Percentiles rank a stretch among this genome's conserved stretches.
phyloP scores from a whole-genome alignment of 2,329 filamentous ascomycete species.

The Sclerotinia borealis region DNA sequence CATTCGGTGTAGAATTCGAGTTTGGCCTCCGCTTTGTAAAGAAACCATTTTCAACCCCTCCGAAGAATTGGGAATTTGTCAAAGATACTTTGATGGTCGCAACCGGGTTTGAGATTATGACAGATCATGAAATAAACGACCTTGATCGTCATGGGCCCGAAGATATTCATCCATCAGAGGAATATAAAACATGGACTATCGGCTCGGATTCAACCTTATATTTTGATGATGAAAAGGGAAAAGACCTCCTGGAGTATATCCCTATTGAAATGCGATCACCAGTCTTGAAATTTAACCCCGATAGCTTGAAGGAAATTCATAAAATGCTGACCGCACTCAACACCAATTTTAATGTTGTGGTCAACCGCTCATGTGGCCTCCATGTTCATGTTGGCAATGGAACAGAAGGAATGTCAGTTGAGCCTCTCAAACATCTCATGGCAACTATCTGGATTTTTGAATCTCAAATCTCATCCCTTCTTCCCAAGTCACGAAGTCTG shows the following conservation, averaged over 20 bases:
- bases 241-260: neutral
- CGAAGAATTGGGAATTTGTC: neutral
- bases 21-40: neutral
- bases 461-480: conserved; percentile 23
- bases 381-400: conserved; percentile 33
- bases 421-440: conserved; percentile 28
- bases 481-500: conserved; percentile 17
- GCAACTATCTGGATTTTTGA: conserved; percentile 28
- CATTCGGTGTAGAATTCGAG: conserved; percentile 8
- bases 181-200: neutral
- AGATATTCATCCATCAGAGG: neutral
- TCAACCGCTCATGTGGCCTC: conserved; percentile 23
- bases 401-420: conserved; percentile 16
- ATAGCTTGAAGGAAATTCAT: neutral
- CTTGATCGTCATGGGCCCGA: too few relatives aligned
- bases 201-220: neutral
- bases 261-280: neutral
- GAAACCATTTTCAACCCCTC: neutral
- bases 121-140: neutral
- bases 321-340: neutral
- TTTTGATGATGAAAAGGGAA: neutral
- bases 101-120: neutral
- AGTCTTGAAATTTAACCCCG: neutral
- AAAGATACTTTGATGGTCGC: neutral
- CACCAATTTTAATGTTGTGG: neutral